Percentiles rank a stretch among this genome's conserved stretches.
phyloP scores from a whole-genome alignment of 306 rosid genomes.

The Lupinus albus region DNA sequence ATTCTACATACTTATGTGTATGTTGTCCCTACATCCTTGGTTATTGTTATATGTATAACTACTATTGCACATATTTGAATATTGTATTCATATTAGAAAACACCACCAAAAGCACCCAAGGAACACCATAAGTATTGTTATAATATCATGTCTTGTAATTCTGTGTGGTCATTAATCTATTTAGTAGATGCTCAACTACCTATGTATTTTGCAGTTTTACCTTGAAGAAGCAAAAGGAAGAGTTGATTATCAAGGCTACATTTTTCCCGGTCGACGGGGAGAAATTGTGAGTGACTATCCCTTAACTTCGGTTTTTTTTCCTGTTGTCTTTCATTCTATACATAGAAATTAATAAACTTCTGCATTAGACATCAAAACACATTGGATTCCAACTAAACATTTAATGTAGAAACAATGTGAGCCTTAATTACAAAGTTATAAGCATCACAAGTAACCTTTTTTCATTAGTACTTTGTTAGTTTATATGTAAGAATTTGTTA shows the following conservation, averaged over 20 bases:
- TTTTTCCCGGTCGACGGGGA: conserved; percentile 80
- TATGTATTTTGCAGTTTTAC: conserved; percentile 68
- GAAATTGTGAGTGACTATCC: conserved; percentile 63
- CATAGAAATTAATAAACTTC: not conserved
- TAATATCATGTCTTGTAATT: not conserved
- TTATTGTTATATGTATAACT: too few species aligned
- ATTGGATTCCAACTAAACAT: not conserved
- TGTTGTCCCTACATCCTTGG: too few species aligned
- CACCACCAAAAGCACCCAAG: too few species aligned
- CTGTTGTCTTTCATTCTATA: not conserved
- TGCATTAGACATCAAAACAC: conserved; percentile 16
- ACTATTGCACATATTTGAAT: too few species aligned
- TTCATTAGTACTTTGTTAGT: not conserved
- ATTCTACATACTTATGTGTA: not conserved
- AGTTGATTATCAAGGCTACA: conserved; percentile 93
- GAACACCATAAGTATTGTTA: too few species aligned
- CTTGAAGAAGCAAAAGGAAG: conserved; percentile 88
- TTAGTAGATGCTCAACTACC: conserved; percentile 30
- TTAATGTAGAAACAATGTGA: conserved; percentile 13
- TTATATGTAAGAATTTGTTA: conserved; percentile 18
- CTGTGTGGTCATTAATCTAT: conserved; percentile 20
- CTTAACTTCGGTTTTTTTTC: conserved; percentile 13
- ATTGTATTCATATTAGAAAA: too few species aligned
- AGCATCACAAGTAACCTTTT: conserved; percentile 11
- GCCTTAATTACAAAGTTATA: conserved; percentile 10